These are phyloP conservation scores for Schizosaccharomyces japonicus DNA, from an alignment of 805 yeast genomes.

Conservation along the genomic window DNA sequence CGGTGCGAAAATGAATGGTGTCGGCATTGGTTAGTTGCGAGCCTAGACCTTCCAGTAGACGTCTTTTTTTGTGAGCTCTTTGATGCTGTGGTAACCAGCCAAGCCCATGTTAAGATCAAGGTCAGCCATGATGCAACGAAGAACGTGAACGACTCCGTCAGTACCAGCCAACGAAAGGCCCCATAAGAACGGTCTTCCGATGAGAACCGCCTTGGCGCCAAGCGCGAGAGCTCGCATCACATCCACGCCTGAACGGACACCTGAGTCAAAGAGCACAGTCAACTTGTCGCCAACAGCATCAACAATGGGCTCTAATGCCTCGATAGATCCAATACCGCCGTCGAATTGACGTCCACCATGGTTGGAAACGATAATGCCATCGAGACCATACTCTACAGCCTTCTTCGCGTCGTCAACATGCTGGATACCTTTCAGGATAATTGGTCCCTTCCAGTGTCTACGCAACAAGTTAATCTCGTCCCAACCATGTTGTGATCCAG, in stretches of 20 bases:
- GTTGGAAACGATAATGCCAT: constrained; percentile 49
- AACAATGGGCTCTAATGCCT: constrained; percentile 29
- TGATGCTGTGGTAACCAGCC: too few species aligned
- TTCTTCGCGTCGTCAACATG: constrained; percentile 39
- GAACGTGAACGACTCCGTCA: constrained; percentile 25
- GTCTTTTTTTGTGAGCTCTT: too few species aligned
- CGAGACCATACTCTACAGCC: constrained; percentile 39
- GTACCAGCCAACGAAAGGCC: constrained; percentile 43
- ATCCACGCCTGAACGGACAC: constrained; percentile 39
- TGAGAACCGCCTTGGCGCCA: constrained; percentile 37
- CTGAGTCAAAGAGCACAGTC: constrained; percentile 37
- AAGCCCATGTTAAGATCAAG: constrained; percentile 9
- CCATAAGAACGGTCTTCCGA: constrained; percentile 38
- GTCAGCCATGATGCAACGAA: constrained; percentile 10
- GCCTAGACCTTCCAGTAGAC: too few species aligned
- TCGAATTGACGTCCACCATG: constrained; percentile 55
- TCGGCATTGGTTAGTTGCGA: too few species aligned
- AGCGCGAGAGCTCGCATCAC: constrained; percentile 35
- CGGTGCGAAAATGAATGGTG: too few species aligned
- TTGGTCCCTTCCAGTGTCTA: constrained; percentile 11
- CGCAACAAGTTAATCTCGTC: constrained; percentile 9
- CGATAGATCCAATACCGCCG: constrained; percentile 35
- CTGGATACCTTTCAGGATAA: constrained; percentile 46
- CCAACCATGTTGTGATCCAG: constrained; percentile 10
- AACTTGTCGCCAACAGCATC: constrained; percentile 17